Evolutionary conservation across 495 filamentous ascomycete genomes (phyloP).

Genomic region (Hypomontagnella monticulosa): DNA sequence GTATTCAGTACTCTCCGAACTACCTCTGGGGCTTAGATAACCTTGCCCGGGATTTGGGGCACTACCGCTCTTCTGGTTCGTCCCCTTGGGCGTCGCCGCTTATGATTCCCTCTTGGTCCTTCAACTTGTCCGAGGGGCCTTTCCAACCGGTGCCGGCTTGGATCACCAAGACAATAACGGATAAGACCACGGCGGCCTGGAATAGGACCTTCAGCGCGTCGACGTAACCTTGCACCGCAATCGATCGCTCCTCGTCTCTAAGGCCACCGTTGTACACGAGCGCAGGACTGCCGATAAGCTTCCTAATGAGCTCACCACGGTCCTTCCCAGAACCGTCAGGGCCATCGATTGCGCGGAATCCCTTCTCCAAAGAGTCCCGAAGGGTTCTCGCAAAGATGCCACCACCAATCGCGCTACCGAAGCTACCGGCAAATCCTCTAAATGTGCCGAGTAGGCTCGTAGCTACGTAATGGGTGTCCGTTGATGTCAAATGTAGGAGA

Average conservation of each 20-base stretch:
- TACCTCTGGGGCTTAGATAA: too few relatives aligned
- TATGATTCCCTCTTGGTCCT: conserved; percentile 33
- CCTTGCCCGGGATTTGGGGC: not conserved
- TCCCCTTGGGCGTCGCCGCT: not conserved
- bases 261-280: conserved; percentile 62
- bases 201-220: conserved; percentile 67
- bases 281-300: conserved; percentile 74
- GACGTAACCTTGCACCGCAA: conserved; percentile 73
- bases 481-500: conserved; percentile 71
- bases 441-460: conserved; percentile 76
- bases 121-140: conserved; percentile 36
- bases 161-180: conserved; percentile 62
- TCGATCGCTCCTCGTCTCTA: conserved; percentile 59
- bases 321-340: conserved; percentile 46
- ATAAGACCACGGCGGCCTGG: conserved; percentile 63
- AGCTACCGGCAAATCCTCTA: conserved; percentile 77
- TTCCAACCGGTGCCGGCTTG: conserved; percentile 78
- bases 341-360: conserved; percentile 61
- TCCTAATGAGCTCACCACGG: conserved; percentile 65
- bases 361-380: conserved; percentile 61
- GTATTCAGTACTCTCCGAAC: too few relatives aligned
- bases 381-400: conserved; percentile 74
- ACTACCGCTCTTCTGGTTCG: not conserved
- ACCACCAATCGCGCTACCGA: conserved; percentile 79
- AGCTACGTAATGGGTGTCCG: conserved; percentile 72